Percentiles rank a stretch among this genome's conserved stretches.
These are phyloP conservation scores for Cymbopogon citratus DNA, from an alignment of 176 grass and related monocot species.

Conservation along the genomic window DNA sequence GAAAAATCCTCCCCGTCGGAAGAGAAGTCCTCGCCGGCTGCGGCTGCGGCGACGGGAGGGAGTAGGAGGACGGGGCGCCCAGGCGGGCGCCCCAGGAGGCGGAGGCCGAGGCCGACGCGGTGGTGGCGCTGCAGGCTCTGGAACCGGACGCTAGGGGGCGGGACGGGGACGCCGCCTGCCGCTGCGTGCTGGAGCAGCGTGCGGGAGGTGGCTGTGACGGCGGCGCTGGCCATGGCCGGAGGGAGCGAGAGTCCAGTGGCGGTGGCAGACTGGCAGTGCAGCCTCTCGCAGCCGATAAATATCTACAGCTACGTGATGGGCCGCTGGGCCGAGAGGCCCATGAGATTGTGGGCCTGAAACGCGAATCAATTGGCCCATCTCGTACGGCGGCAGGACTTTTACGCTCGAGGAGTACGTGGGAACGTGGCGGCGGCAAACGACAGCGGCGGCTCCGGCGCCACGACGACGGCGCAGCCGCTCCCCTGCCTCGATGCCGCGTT, in stretches of 20 bases:
- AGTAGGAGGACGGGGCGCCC: constrained; percentile 23
- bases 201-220: constrained; percentile 3
- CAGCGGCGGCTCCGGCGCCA: too few relatives aligned
- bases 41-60: constrained; percentile 8
- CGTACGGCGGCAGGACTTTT: background rate
- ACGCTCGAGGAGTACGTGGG: too few relatives aligned
- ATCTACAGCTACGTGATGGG: background rate
- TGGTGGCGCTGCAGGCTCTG: background rate
- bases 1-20: constrained; percentile 20
- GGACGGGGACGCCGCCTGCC: background rate
- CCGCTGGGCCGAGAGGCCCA: background rate
- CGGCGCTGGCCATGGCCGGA: constrained; percentile 27
- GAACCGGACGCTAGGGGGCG: constrained; percentile 8
- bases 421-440: too few relatives aligned
- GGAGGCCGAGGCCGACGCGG: constrained; percentile 3
- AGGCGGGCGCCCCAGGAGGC: background rate
- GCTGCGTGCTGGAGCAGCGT: background rate
- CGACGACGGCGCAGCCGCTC: too few relatives aligned
- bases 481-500: too few relatives aligned
- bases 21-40: constrained; percentile 18
- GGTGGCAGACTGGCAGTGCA: background rate
- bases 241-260: constrained; percentile 23
- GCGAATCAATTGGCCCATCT: background rate
- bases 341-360: background rate
- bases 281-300: background rate